Conservation (phyloP, 1,284 basidiomycete species). For the Rhodotorula mucilaginosa region DNA sequence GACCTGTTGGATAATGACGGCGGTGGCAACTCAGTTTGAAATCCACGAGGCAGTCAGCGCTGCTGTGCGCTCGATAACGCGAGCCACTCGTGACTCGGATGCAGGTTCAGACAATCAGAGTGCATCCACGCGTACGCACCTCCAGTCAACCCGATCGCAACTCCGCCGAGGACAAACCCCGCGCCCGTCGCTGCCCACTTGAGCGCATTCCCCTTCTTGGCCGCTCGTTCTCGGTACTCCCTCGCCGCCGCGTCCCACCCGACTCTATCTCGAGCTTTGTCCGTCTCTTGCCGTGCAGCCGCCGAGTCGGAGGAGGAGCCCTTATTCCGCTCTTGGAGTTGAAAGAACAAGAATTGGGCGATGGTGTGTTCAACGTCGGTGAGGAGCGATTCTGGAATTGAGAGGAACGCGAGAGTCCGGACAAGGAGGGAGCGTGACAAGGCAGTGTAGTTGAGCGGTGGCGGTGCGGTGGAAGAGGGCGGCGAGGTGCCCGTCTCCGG, state of each 20-base stretch:
- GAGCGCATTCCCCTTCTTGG: conserved; percentile 44
- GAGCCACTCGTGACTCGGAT: too few species aligned
- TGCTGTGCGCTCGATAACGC: neutral
- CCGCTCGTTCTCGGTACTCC: conserved; percentile 44
- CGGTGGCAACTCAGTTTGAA: too few species aligned
- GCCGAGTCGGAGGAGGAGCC: neutral
- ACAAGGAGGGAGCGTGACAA: conserved; percentile 48
- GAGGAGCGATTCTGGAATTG: conserved; percentile 44
- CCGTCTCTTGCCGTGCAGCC: neutral
- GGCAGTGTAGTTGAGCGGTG: conserved; percentile 49
- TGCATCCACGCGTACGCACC: conserved; percentile 13
- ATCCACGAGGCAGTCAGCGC: neutral
- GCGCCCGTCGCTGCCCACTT: conserved; percentile 54
- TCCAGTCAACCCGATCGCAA: conserved; percentile 56
- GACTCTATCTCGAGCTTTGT: neutral
- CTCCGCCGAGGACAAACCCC: conserved; percentile 52
- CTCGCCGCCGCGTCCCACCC: conserved; percentile 50
- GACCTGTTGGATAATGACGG: conserved; percentile 42
- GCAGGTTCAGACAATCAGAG: neutral
- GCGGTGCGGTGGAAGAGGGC: neutral
- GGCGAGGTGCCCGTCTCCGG: neutral
- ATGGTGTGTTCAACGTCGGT: conserved; percentile 49
- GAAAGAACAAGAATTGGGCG: conserved; percentile 50
- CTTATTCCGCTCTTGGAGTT: conserved; percentile 42
- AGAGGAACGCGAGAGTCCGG: conserved; percentile 47